A percentile compares a stretch with the other conserved stretches of the same genome.
Conservation (phyloP, 129 eudicot genomes). For the Ambrosia trifida region DNA sequence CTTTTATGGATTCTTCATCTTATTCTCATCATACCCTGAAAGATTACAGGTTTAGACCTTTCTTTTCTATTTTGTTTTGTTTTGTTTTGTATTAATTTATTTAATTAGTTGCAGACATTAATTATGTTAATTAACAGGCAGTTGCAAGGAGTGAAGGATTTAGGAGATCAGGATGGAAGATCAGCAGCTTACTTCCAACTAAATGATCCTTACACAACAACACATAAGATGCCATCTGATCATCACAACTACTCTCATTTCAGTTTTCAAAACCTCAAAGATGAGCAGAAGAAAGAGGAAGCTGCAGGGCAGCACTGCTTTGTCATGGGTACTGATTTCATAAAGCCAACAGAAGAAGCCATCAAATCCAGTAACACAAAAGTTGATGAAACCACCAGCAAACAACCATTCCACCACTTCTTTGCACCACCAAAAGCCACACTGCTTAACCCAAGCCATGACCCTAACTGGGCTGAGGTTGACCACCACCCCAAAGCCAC, state of each 20-base stretch:
- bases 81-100: neutral
- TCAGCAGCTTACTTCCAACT: conserved; percentile 25
- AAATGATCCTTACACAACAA: conserved; percentile 29
- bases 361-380: conserved; percentile 22
- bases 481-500: conserved; percentile 36
- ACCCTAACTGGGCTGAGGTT: conserved; percentile 31
- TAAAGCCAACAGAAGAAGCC: conserved; percentile 27
- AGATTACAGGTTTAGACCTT: conserved; percentile 27
- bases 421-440: conserved; percentile 33
- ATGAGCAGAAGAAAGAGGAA: conserved; percentile 28
- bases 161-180: conserved; percentile 36
- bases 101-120: neutral
- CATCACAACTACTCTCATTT: conserved; percentile 37
- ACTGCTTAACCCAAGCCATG: conserved; percentile 26
- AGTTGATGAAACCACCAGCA: conserved; percentile 30
- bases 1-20: conserved; percentile 22
- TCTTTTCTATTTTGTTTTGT: neutral
- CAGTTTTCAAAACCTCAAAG: conserved; percentile 32
- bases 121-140: conserved; percentile 22
- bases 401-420: conserved; percentile 51
- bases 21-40: conserved; percentile 29
- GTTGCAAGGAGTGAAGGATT: conserved; percentile 39
- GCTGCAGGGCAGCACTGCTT: conserved; percentile 22
- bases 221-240: conserved; percentile 29
- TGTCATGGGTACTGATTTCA: conserved; percentile 42